These are phyloP conservation scores for Pichia sp. DNA, from an alignment of 1,139 yeast genomes.

Conservation along the genomic window DNA sequence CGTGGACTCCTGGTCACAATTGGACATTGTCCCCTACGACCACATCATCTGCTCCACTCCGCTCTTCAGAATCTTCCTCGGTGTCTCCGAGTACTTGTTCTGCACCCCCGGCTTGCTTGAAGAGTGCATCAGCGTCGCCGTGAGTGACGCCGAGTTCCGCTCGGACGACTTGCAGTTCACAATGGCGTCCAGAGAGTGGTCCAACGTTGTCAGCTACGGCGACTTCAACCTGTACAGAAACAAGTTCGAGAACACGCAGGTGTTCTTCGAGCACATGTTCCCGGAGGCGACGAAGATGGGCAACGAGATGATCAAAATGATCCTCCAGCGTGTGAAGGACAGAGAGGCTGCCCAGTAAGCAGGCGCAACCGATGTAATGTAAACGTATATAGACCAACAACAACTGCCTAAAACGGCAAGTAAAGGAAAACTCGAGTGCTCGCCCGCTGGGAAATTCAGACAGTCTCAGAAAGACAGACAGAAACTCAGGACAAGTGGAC, in stretches of 20 bases:
- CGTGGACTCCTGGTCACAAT: conserved; percentile 89
- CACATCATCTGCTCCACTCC: conserved; percentile 98
- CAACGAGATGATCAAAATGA: conserved; percentile 95
- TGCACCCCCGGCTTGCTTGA: conserved; percentile 82
- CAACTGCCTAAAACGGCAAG: too few species aligned
- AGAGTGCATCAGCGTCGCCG: conserved; percentile 71
- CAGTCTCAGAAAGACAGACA: too few species aligned
- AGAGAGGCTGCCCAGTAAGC: conserved; percentile 29
- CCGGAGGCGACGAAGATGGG: conserved; percentile 88
- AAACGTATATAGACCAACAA: background rate
- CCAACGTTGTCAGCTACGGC: conserved; percentile 74
- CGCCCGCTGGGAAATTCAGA: too few species aligned
- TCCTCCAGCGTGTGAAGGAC: conserved; percentile 52
- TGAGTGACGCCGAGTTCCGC: conserved; percentile 66
- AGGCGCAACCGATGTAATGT: background rate
- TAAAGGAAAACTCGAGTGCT: too few species aligned
- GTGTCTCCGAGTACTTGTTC: conserved; percentile 90
- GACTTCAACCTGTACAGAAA: conserved; percentile 69
- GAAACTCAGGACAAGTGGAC: too few species aligned
- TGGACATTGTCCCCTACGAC: conserved; percentile 89
- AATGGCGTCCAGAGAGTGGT: conserved; percentile 82
- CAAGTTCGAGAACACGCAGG: conserved; percentile 76
- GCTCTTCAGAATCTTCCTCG: conserved; percentile 83
- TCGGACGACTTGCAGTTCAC: conserved; percentile 86
- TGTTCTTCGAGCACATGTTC: conserved; percentile 81